Evolutionary conservation across 2,329 filamentous ascomycete genomes (phyloP), one percentile per base, ranked within the genome.

Genomic region (Colletotrichum sp.): DNA sequence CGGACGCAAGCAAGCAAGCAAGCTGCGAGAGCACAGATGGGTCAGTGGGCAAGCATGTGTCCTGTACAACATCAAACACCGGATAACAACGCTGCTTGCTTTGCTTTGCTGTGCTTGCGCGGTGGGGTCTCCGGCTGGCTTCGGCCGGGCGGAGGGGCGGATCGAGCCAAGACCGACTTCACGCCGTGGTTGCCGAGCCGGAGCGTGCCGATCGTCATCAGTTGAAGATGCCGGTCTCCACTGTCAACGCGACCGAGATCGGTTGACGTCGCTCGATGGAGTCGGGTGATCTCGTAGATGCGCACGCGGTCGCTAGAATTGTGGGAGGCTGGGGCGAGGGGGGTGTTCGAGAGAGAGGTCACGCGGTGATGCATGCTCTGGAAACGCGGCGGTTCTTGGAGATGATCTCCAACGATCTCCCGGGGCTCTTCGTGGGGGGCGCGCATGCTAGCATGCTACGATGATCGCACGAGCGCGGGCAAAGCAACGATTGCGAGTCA

Each of bases 171-270:
- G 69, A 62, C 72, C 72, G 70, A 76, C 70, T 26, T 60, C 63
- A 49, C 28, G 44, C 73, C 63, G 63, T 75, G 39, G 39, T 34
- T 68, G 39, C 63, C 70, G 64, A 73, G 34, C 70, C 73, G 64
- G 73, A 73, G 73, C 64, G 34, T 72, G 70, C 73, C 73, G 73
- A 73, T 73, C 69, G 21, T 67, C 73, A 76, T 73, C 57, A 76
- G 39, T 49, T 49, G 64, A 64, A 34, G 18, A 34, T 39, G 28
- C 69, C 69, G 70, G 30, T 34, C 36, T 59, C 55, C 55, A 26
- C 39, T 49, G 8, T 21, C 52, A 55, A 9, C 30, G 21, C 62
- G 26, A 32, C 39, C 28, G 59, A 64, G 39, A 66, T 68, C 44
- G 21, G 26, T 30, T 18, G 21, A 30, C 13, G 39, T 70, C 44